Percentiles rank a stretch among this genome's conserved stretches.
These are phyloP conservation scores for Fusarium tanahbumbuense DNA, from an alignment of 2,329 filamentous ascomycete species.

Conservation along the genomic window DNA sequence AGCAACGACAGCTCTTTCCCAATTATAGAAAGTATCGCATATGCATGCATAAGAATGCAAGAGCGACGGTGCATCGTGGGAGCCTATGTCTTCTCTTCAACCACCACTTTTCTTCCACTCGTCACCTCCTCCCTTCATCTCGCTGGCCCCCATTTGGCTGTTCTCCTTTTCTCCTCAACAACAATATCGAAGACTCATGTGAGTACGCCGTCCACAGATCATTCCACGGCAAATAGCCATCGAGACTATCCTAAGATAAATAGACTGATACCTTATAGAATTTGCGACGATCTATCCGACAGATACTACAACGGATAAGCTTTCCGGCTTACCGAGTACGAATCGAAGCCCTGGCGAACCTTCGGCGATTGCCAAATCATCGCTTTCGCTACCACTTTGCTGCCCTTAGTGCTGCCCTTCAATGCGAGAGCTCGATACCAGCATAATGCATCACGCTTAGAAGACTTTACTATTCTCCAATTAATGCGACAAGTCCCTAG, in stretches of 20 bases:
- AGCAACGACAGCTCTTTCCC: background rate
- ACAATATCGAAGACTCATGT: background rate
- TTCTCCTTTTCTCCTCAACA: background rate
- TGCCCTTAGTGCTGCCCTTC: no score
- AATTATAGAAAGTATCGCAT: no score
- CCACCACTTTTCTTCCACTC: accelerated
- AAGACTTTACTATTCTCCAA: background rate
- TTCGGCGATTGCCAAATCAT: accelerated
- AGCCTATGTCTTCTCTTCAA: no score
- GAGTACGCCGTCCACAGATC: no score
- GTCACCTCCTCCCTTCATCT: background rate
- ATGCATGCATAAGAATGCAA: background rate
- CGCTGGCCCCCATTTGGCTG: background rate
- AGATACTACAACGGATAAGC: background rate
- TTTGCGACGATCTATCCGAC: background rate
- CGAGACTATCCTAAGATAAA: background rate
- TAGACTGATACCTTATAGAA: background rate
- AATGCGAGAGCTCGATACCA: no score
- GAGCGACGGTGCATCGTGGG: no score
- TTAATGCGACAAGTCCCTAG: background rate
- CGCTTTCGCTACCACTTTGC: no score
- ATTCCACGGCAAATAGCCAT: no score
- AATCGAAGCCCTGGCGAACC: background rate
- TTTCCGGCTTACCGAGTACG: background rate
- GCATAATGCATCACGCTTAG: accelerated